These are phyloP conservation scores for Fusarium torreyae DNA, from an alignment of 2,329 filamentous ascomycete genomes.

Conservation along the genomic window DNA sequence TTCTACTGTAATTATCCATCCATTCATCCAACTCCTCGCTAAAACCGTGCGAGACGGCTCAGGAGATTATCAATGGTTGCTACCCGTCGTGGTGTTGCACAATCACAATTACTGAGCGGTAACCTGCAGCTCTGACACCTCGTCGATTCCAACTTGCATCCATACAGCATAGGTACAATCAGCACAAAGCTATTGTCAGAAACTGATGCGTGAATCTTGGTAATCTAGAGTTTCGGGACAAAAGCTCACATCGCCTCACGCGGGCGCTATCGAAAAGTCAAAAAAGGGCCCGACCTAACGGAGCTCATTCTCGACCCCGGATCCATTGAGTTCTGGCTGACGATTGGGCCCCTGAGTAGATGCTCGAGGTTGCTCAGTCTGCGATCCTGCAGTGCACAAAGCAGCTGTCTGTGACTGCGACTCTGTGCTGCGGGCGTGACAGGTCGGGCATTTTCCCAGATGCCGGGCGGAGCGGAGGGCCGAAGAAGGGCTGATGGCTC, in stretches of 20 bases:
- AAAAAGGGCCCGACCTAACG: conserved; percentile 18
- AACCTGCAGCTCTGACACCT: conserved; percentile 16
- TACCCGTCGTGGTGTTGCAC: conserved; percentile 22
- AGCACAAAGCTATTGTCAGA: background rate
- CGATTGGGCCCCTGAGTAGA: conserved; percentile 8
- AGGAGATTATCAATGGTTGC: conserved; percentile 26
- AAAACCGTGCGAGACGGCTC: conserved; percentile 13
- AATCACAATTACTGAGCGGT: conserved; percentile 21
- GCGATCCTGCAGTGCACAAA: conserved; percentile 33
- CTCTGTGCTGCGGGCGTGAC: conserved; percentile 12
- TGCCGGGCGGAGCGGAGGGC: conserved; percentile 22
- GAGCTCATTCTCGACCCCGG: conserved; percentile 5
- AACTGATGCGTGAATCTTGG: background rate
- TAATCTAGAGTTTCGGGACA: background rate
- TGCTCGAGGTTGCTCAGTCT: conserved; percentile 29
- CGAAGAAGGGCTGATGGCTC: conserved; percentile 27
- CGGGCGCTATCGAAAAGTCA: conserved; percentile 26
- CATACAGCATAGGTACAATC: too few species aligned
- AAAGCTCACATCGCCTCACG: conserved; percentile 2
- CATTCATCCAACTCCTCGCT: background rate
- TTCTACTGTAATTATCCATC: conserved; percentile 5
- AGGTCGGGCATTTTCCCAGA: conserved; percentile 40
- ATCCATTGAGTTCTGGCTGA: conserved; percentile 1
- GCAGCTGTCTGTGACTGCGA: background rate
- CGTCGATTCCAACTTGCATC: conserved; percentile 7